Evolutionary conservation across 768 basidiomycete genomes (phyloP), one percentile per base, ranked within the genome.

Genomic region (Kwoniella shandongensis): DNA sequence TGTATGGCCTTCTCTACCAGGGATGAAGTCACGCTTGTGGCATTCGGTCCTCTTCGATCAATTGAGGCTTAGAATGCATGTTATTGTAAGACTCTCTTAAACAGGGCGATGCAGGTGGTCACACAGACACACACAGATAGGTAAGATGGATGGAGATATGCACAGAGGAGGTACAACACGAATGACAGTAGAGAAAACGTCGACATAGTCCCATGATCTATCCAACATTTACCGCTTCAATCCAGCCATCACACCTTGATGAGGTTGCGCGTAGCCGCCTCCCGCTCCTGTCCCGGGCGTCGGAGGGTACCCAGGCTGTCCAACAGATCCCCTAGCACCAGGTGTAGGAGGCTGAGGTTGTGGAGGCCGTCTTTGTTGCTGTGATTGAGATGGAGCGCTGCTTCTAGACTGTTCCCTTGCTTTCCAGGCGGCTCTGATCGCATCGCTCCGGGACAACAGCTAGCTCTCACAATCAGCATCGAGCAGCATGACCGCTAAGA

Each of bases 341-440:
- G 61, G 59, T 40, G 67, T 68, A 18, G 67, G 63, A 17, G 66
- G 63, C 44, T 55, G 48, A 15, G n/a, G 57, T 18, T 44, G 54
- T 15, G 36, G 49, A 17, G 38, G 41, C 32, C 46, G 48, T 23
- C 49, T 23, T 47, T 49, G 62, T 42, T 45, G 44, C 11, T 47
- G 35, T 29, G 22, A 12, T 41, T 49, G 30, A 15, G 48, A 26
- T 38, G 65, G 22, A 22, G 49, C 44, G 0, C 49, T 22, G 3
- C 47, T 11, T 26, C 45, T 42, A 13, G 54, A 53, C 17, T 39
- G 35, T 15, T 51, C 57, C 63, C 70, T 27, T 1, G 62, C 51
- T 44, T 72, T 69, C 70, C 70, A 72, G 1, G 70, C 70, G 23
- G 48, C 41, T n/a, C 63, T 26, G 18, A 72, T 72, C 15, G 65